Percentiles rank a stretch among this genome's conserved stretches.
These are phyloP conservation scores for Inga laurina DNA, from an alignment of 306 rosid genomes.

Conservation along the genomic window DNA sequence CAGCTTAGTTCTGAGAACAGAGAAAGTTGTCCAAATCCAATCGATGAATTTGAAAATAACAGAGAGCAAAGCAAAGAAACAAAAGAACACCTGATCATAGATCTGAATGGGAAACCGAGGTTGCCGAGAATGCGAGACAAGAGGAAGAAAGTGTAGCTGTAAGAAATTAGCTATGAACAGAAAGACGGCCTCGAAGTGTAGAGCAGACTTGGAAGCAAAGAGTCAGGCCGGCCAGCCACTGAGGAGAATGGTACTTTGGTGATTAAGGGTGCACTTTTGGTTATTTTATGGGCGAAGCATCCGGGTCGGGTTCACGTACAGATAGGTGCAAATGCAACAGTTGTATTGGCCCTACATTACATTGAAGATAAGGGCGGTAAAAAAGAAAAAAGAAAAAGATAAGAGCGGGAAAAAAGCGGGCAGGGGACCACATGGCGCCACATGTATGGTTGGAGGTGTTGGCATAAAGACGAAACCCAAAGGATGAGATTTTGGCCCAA, in stretches of 20 bases:
- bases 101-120: neutral
- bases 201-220: neutral
- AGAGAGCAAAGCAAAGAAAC: neutral
- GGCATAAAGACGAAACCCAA: neutral
- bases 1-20: neutral
- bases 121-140: slow-evolving; percentile 21
- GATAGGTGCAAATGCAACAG: neutral
- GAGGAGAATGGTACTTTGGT: slow-evolving; percentile 20
- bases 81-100: slow-evolving; percentile 32
- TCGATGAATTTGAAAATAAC: neutral
- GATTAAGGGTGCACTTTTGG: neutral
- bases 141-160: neutral
- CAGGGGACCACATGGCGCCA: slow-evolving; percentile 5
- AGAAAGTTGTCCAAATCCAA: slow-evolving; percentile 1
- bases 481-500: neutral
- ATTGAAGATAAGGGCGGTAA: neutral
- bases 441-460: neutral
- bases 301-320: neutral
- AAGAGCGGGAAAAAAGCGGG: no score
- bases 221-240: neutral
- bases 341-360: neutral
- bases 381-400: no score
- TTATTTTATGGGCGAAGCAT: neutral
- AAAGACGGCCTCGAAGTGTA: slow-evolving; percentile 1
- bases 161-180: neutral